Percentiles rank a stretch among this genome's conserved stretches.
These are phyloP conservation scores for Carpinus fangiana DNA, from an alignment of 306 rosid genomes.

Conservation along the genomic window DNA sequence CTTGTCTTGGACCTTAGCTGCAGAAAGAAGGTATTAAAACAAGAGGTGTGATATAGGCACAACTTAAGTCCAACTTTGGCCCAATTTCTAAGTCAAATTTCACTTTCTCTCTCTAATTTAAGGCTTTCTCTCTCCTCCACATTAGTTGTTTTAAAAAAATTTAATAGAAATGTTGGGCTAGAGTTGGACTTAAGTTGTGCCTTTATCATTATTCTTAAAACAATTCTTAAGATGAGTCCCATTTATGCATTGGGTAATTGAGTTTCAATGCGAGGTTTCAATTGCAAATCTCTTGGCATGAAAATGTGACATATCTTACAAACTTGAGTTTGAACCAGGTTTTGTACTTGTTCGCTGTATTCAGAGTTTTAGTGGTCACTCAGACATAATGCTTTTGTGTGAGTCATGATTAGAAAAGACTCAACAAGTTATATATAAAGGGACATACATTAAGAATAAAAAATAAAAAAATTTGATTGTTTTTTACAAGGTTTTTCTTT, in stretches of 20 bases:
- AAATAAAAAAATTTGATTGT: background rate
- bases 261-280: constrained; percentile 6
- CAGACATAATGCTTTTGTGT: background rate
- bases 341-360: background rate
- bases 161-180: no score
- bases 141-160: no score
- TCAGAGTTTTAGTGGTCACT: background rate
- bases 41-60: no score
- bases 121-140: no score
- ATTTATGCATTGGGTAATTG: constrained; percentile 7
- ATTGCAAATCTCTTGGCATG: background rate
- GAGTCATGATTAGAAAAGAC: background rate
- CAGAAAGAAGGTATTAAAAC: constrained; percentile 71
- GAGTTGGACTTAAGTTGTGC: no score
- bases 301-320: background rate
- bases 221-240: background rate
- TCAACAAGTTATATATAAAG: background rate
- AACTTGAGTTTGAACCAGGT: background rate
- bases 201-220: no score
- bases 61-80: no score
- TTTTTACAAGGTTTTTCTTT: background rate
- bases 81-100: no score
- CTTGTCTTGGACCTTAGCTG: constrained; percentile 98
- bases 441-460: background rate
- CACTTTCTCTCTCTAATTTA: no score